phyloP scores from a whole-genome alignment of 352 stramenopile genomes.

The Pythium phragmitis region DNA sequence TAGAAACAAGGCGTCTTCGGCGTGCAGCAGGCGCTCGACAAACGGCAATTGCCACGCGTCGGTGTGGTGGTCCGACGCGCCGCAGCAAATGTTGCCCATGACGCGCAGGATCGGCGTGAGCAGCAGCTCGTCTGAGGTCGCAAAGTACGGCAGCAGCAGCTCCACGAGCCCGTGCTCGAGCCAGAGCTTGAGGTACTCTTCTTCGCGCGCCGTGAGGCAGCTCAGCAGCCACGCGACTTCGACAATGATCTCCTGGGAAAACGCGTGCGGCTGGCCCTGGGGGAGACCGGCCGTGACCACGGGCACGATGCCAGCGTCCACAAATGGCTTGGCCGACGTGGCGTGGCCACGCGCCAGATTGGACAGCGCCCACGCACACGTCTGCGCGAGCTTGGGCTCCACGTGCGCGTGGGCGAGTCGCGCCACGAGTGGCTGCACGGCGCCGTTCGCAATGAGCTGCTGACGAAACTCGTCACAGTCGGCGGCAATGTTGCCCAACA shows the following conservation, averaged over 20 bases:
- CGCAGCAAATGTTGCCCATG: constrained; percentile 80
- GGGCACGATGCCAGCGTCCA: constrained; percentile 64
- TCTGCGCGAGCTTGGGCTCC: constrained; percentile 46
- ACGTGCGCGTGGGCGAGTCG: constrained; percentile 28
- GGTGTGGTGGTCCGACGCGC: constrained; percentile 63
- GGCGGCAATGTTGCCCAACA: constrained; percentile 82
- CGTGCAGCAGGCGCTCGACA: constrained; percentile 40
- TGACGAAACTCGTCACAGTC: constrained; percentile 86
- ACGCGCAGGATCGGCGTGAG: constrained; percentile 76
- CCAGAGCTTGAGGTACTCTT: constrained; percentile 64
- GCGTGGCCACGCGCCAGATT: constrained; percentile 82
- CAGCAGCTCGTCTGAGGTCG: constrained; percentile 55
- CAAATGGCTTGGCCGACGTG: constrained; percentile 72
- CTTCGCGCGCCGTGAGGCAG: constrained; percentile 83
- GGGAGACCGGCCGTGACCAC: constrained; percentile 43
- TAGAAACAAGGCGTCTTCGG: constrained; percentile 51
- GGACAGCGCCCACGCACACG: constrained; percentile 72
- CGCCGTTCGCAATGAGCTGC: constrained; percentile 64
- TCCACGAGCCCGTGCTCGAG: constrained; percentile 57
- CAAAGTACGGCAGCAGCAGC: constrained; percentile 60
- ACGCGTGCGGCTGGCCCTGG: constrained; percentile 29
- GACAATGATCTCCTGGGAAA: constrained; percentile 55
- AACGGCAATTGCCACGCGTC: constrained; percentile 73
- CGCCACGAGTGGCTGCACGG: constrained; percentile 49
- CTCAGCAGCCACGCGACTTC: constrained; percentile 86